Percentiles rank a stretch among this genome's conserved stretches.
phyloP scores from a whole-genome alignment of 192 early-diverging fungal genomes.

The Phycomyces blakesleeanus region DNA sequence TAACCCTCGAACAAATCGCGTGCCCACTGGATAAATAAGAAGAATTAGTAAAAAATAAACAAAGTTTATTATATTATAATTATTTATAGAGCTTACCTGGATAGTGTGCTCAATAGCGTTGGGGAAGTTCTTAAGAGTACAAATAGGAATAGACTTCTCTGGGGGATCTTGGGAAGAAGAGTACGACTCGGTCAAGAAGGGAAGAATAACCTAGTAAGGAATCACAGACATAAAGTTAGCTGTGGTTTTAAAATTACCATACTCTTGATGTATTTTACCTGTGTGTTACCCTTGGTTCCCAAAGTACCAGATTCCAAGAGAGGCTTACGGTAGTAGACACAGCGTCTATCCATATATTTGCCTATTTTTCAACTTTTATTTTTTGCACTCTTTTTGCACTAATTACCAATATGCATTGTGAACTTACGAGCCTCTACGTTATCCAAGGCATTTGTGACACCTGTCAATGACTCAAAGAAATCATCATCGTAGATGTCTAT shows the following conservation, averaged over 20 bases:
- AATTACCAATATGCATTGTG: conserved; percentile 1
- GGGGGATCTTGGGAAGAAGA: conserved; percentile 97
- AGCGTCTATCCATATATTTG: conserved; percentile 92
- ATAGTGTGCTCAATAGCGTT: conserved; percentile 86
- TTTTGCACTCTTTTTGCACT: neutral
- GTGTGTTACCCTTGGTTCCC: conserved; percentile 99
- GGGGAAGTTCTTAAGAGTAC: conserved; percentile 89
- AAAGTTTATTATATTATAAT: too few relatives aligned
- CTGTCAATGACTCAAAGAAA: conserved; percentile 86
- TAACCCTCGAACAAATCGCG: conserved; percentile 95
- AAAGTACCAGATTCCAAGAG: conserved; percentile 96
- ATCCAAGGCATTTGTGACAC: conserved; percentile 97
- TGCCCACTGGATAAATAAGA: conserved; percentile 67
- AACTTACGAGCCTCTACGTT: conserved; percentile 92
- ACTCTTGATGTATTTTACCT: conserved; percentile 40
- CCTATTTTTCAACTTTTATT: conserved; percentile 12
- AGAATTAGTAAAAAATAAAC: neutral
- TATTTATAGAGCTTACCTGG: neutral
- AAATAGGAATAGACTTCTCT: conserved; percentile 91
- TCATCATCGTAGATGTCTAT: conserved; percentile 76
- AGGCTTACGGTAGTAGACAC: conserved; percentile 94
- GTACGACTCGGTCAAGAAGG: conserved; percentile 96
- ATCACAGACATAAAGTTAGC: too few relatives aligned
- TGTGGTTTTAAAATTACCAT: too few relatives aligned
- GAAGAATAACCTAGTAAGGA: conserved; percentile 65